Evolutionary conservation across 192 early-diverging fungal genomes (phyloP).

Genomic region (Gryganskiella cystojenkinii): DNA sequence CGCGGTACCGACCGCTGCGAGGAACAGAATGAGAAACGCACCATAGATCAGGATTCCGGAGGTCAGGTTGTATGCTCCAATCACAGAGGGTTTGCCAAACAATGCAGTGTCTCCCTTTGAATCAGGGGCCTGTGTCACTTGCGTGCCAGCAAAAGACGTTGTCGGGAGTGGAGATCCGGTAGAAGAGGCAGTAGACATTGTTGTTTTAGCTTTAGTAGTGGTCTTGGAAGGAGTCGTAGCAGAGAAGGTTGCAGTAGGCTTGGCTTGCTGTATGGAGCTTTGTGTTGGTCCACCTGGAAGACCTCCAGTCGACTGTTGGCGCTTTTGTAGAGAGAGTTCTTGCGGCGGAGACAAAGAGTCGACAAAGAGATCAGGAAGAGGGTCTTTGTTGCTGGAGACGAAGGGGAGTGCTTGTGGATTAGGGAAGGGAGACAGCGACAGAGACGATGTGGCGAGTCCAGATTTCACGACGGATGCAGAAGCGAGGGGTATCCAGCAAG

Average conservation of each 20-base stretch:
- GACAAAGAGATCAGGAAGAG: no score
- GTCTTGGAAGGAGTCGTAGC: no score
- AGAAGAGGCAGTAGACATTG: neutral
- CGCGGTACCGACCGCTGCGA: conserved; percentile 23
- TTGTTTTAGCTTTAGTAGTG: conserved; percentile 12
- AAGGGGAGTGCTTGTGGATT: no score
- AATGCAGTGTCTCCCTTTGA: conserved; percentile 36
- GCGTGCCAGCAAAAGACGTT: neutral
- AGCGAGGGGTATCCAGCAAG: no score
- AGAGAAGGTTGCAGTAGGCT: no score
- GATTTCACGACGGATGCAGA: no score
- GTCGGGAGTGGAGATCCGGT: conserved; percentile 1
- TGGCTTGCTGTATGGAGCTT: no score
- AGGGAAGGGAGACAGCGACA: no score
- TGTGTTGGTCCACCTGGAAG: neutral
- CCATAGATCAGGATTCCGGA: conserved; percentile 40
- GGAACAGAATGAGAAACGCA: conserved; percentile 28
- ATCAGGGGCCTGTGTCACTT: conserved; percentile 4
- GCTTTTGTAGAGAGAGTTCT: no score
- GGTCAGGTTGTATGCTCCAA: conserved; percentile 39
- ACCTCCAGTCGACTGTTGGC: neutral
- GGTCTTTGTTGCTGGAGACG: no score
- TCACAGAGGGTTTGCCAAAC: conserved; percentile 35
- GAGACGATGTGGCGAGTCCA: no score
- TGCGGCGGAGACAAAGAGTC: no score